Percentiles rank a stretch among this genome's conserved stretches.
Conservation (phyloP, 2,329 filamentous ascomycete species). For the Aspergillus neoniger region DNA sequence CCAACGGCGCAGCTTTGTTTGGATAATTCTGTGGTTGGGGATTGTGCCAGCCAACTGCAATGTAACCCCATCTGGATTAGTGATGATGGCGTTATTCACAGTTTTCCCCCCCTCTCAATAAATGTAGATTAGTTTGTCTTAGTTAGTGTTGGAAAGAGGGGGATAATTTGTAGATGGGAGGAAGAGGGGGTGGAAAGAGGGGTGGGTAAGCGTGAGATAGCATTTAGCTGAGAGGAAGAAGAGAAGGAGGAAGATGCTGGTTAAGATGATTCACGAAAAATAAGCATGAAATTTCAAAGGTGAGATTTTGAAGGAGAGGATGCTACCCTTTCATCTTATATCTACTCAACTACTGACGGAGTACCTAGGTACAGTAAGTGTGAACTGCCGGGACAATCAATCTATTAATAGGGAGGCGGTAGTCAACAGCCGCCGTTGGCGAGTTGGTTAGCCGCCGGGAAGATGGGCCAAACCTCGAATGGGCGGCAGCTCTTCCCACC, state of each 20-base stretch:
- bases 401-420: constrained; percentile 10
- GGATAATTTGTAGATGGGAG: background rate
- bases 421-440: constrained; percentile 10
- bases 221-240: too few species aligned
- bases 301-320: too few species aligned
- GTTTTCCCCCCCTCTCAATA: too few species aligned
- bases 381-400: background rate
- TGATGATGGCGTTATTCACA: too few species aligned
- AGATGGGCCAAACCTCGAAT: background rate
- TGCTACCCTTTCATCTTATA: too few species aligned
- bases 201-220: too few species aligned
- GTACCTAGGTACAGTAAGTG: too few species aligned
- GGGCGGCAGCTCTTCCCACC: constrained; percentile 4
- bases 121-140: background rate
- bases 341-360: too few species aligned
- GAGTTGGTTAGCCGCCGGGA: constrained; percentile 3
- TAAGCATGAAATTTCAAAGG: too few species aligned
- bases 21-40: background rate
- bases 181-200: too few species aligned
- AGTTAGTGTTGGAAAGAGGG: background rate
- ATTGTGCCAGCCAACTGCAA: background rate
- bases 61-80: background rate
- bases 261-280: too few species aligned
- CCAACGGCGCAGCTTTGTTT: constrained; percentile 1
- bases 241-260: too few species aligned